Percentiles rank a stretch among this genome's conserved stretches.
Evolutionary conservation across 2,329 filamentous ascomycete genomes (phyloP).

Genomic region (Xylariaceae sp.): DNA sequence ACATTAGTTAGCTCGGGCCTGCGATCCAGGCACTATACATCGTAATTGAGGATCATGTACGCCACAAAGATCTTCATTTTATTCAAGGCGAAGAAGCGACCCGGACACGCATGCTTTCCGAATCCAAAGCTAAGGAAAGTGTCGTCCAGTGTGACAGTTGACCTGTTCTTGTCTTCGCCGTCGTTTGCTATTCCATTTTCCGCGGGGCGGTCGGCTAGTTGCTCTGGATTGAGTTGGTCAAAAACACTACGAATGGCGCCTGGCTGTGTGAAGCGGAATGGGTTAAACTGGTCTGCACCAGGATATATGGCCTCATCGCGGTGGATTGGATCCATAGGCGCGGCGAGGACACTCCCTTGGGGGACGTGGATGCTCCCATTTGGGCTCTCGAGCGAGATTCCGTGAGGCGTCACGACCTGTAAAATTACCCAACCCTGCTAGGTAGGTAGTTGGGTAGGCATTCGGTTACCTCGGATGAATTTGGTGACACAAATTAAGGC

Average conservation of each 20-base stretch:
- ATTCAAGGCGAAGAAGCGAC: neutral
- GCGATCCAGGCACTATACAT: neutral
- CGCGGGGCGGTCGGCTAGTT: no score
- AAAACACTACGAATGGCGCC: neutral
- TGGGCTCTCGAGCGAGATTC: neutral
- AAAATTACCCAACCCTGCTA: no score
- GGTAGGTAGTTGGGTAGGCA: no score
- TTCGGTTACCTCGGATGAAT: no score
- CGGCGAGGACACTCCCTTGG: neutral
- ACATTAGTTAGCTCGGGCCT: neutral
- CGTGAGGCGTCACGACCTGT: no score
- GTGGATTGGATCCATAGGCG: neutral
- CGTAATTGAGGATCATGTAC: neutral
- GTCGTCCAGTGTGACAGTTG: neutral
- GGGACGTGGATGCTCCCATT: neutral
- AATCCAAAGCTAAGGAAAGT: constrained; percentile 1
- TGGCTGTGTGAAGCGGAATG: neutral
- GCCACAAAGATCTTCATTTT: constrained; percentile 3
- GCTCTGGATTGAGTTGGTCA: no score
- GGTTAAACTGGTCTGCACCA: neutral
- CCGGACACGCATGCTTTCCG: constrained; percentile 2
- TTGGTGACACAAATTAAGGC: no score
- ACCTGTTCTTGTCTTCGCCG: neutral
- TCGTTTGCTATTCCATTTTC: neutral
- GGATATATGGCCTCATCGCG: neutral